A percentile compares a stretch with the other conserved stretches of the same genome.
phyloP scores from a whole-genome alignment of 164 flowering plant genomes.

The Kalanchoe fedtschenkoi region DNA sequence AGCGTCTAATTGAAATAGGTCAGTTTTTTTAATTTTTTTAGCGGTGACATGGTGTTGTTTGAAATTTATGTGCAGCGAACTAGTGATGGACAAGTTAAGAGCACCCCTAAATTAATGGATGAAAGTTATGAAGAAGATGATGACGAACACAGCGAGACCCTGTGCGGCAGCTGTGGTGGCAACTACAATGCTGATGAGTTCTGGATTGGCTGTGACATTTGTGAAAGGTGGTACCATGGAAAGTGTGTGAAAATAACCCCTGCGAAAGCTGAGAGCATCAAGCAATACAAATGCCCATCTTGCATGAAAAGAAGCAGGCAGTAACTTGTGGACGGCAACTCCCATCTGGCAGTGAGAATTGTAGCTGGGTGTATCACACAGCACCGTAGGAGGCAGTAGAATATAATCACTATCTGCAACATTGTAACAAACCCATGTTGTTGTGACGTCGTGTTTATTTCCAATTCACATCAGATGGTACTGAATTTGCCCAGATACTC shows the following conservation, averaged over 20 bases:
- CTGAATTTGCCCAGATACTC: no score
- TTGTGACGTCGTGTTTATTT: neutral
- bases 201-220: conserved; percentile 35
- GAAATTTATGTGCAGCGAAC: conserved; percentile 38
- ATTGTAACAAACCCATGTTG: conserved; percentile 5
- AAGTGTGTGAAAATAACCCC: conserved; percentile 9
- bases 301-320: conserved; percentile 23
- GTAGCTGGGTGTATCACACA: neutral
- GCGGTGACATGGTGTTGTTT: neutral
- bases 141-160: conserved; percentile 84
- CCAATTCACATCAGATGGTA: neutral
- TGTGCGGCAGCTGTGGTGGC: conserved; percentile 87
- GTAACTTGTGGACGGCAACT: neutral
- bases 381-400: neutral
- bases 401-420: neutral
- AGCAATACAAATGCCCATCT: conserved; percentile 93
- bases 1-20: neutral
- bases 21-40: neutral
- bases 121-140: conserved; percentile 69
- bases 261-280: conserved; percentile 23
- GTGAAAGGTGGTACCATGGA: conserved; percentile 5
- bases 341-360: neutral
- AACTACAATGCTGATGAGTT: conserved; percentile 39
- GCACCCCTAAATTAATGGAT: conserved; percentile 47
- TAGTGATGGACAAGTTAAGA: conserved; percentile 67